Evolutionary conservation across 2,329 filamentous ascomycete genomes (phyloP), one percentile per base, ranked within the genome.

Genomic region (Ascochyta rabiei): DNA sequence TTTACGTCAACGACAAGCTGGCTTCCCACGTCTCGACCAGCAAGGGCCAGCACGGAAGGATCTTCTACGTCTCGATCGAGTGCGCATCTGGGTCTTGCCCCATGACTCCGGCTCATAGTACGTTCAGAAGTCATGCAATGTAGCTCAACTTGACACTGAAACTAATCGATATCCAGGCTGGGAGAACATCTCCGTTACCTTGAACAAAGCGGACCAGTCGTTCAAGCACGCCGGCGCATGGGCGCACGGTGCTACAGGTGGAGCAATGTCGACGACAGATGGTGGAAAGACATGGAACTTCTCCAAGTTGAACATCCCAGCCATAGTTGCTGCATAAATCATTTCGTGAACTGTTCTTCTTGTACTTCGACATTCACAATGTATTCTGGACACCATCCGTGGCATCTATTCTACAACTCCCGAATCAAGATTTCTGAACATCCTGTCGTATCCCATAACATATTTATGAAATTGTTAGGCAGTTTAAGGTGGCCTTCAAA

Each of bases 61-160:
- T 66, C 23, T 66, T 67, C 38, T 67, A 66, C 38, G 48, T 66
- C 18, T 66, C 64, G 5, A 56, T 64, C 31, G 63, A 67, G 39
- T 66, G 63, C 48, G 61, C 61, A 31, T 37, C 54, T 9, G 52
- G 51, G 47, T 54, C 54, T 39, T 67, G 63, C 37, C 49, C 57
- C 6, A 33, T 61, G 31, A 58, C 54, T 30, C 56, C 60, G 8
- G 64, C 63, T 24, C 64, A 67, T 43, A 66, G 64, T 67, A 64
- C 15, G 63, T 60, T 26, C 3, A 30, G 4, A 2, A 26, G 4
- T 37, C 33, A 7, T 41, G 33, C 40, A 16, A 21, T 23, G 6
- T 5, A 10, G 12, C 6, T 6, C 9, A 19, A 15, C 4, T 30
- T 15, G 5, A 15, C 1, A 3, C 15, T 15, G 12, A 9, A 13